Evolutionary conservation across 257 asterid genomes (phyloP), one percentile per base, ranked within the genome.

Genomic region (Nicotiana undulata): DNA sequence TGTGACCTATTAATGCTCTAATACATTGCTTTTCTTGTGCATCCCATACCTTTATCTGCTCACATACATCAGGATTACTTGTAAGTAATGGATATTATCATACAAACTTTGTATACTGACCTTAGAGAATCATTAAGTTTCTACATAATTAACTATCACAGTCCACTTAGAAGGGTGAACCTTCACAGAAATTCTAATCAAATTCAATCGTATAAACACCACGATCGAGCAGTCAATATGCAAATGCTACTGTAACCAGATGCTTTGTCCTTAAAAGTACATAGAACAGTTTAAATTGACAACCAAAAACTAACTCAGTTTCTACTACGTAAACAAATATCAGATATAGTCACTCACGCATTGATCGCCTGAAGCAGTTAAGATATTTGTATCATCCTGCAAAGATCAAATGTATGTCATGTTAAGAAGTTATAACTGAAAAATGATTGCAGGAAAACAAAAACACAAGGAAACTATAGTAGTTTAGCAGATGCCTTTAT

Each of bases 281-380:
- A 56, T 18, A 56, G 63, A 56, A n/a, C 11, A 56, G 79, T 58
- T 76, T 28, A 64, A 46, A 4, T 59, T 29, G 24, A 49, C 32
- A n/a, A 53, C 18, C 37, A 75, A 2, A 16, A 51, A 49, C 29
- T 24, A 72, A 55, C n/a, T 18, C 29, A 67, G 81, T 56, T 56
- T 9, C 63, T 56, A 56, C 4, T 18, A n/a, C 63, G n/a, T 56
- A 56, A 55, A 8, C 61, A n/a, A 55, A 55, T 55, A 55, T 55
- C 10, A 55, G n/a, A 68, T 59, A 78, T 18, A 56, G 52, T 40
- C 80, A 90, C 98, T 90, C 85, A 92, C 99, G 86, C 92, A 90
- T 91, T 93, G 99, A 93, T 95, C 98, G 46, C 97, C 99, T 22
- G 98, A 95, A 76, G 99, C 98, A 63, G 99, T 91, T 86, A 95